phyloP scores from a whole-genome alignment of 352 stramenopile genomes.

The Pythium scleroteichum region DNA sequence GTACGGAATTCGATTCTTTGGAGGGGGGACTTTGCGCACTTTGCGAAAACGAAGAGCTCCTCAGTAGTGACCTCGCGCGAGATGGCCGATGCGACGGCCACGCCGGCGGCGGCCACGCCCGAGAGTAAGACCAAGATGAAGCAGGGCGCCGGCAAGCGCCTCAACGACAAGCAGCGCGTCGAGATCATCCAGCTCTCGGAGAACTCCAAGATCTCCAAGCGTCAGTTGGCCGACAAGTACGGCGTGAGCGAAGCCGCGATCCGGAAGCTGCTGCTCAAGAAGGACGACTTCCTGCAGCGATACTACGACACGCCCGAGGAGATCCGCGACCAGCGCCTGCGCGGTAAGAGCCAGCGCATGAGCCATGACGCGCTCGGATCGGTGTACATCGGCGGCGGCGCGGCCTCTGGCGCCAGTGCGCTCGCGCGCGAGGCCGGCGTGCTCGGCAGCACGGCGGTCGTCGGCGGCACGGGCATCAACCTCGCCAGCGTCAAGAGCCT shows the following conservation, averaged over 20 bases:
- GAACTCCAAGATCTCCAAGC: constrained; percentile 79
- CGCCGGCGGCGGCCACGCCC: constrained; percentile 14
- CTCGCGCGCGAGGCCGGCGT: constrained; percentile 8
- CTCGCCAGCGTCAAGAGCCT: constrained; percentile 37
- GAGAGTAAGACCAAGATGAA: constrained; percentile 51
- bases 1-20: constrained; percentile 22
- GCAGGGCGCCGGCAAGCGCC: constrained; percentile 66
- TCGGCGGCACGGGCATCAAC: constrained; percentile 10
- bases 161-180: constrained; percentile 81
- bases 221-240: constrained; percentile 73
- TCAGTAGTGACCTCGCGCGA: neutral
- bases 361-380: constrained; percentile 28
- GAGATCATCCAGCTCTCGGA: constrained; percentile 85
- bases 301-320: constrained; percentile 84
- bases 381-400: constrained; percentile 13
- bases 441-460: constrained; percentile 4
- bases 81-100: constrained; percentile 5
- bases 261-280: constrained; percentile 80
- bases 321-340: constrained; percentile 67
- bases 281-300: constrained; percentile 74
- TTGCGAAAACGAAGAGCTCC: constrained; percentile 16
- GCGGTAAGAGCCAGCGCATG: constrained; percentile 53
- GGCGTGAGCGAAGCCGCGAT: constrained; percentile 79
- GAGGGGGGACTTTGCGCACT: constrained; percentile 20
- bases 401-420: neutral